Evolutionary conservation across 2,329 filamentous ascomycete genomes (phyloP).

Genomic region (Elsinoe necatrix): DNA sequence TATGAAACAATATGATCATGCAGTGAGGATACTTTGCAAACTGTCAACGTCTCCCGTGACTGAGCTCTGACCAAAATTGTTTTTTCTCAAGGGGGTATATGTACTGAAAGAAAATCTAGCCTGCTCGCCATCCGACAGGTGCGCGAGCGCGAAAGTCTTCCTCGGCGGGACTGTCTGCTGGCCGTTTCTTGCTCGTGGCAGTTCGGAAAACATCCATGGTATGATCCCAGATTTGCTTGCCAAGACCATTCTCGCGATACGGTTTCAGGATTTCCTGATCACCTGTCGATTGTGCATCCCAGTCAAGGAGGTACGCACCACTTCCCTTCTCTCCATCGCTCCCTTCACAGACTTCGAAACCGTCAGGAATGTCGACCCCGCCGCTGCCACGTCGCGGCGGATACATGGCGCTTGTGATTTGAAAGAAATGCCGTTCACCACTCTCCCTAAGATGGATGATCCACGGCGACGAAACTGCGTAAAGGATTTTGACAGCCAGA

Average conservation of each 20-base stretch:
- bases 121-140: slow-evolving; percentile 6
- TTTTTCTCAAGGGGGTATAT: slow-evolving; percentile 1
- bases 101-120: not conserved
- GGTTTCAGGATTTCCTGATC: slow-evolving; percentile 27
- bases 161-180: slow-evolving; percentile 17
- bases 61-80: not conserved
- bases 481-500: slow-evolving; percentile 29
- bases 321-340: slow-evolving; percentile 28
- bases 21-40: no score
- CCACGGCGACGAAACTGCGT: slow-evolving; percentile 32
- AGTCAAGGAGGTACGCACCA: slow-evolving; percentile 32
- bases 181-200: slow-evolving; percentile 25
- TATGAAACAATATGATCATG: not conserved
- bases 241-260: slow-evolving; percentile 27
- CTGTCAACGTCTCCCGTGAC: no score
- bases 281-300: slow-evolving; percentile 31
- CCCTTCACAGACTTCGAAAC: slow-evolving; percentile 24
- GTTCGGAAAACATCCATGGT: slow-evolving; percentile 29
- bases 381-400: slow-evolving; percentile 22
- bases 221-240: slow-evolving; percentile 30
- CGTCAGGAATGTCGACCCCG: slow-evolving; percentile 26
- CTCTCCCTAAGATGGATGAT: slow-evolving; percentile 34
- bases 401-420: slow-evolving; percentile 31
- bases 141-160: not conserved
- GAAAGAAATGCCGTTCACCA: slow-evolving; percentile 41